These are phyloP conservation scores for Saccharomyces paradoxus DNA, from an alignment of 805 yeast genomes.

Conservation along the genomic window DNA sequence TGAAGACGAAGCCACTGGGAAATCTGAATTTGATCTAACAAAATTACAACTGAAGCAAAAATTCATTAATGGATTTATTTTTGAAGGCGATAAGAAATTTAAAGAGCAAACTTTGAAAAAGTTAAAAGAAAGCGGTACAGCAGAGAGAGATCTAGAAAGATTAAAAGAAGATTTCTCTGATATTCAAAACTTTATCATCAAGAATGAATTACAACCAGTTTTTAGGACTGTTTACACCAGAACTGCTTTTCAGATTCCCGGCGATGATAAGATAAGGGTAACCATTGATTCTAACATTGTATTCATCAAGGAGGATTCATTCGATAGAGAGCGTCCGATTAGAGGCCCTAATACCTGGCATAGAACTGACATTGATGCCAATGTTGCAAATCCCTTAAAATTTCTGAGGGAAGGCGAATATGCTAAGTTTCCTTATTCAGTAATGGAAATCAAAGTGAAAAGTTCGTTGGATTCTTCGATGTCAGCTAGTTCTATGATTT, in stretches of 20 bases:
- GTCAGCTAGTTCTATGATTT: conserved; percentile 18
- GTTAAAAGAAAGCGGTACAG: conserved; percentile 54
- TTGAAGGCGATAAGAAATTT: conserved; percentile 37
- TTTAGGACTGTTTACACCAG: conserved; percentile 81
- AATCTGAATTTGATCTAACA: conserved; percentile 51
- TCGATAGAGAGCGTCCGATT: conserved; percentile 77
- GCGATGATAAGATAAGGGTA: conserved; percentile 86
- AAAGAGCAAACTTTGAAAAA: conserved; percentile 50
- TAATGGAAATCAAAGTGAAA: conserved; percentile 76
- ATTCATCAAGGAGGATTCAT: conserved; percentile 84
- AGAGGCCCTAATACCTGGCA: conserved; percentile 90
- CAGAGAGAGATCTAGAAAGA: conserved; percentile 43
- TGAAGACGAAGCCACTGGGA: conserved; percentile 35
- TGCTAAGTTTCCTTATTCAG: conserved; percentile 74
- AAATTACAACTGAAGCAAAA: conserved; percentile 72
- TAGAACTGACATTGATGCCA: conserved; percentile 79
- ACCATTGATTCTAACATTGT: conserved; percentile 82
- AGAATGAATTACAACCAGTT: conserved; percentile 70
- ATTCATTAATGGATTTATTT: conserved; percentile 64
- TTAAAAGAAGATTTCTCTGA: conserved; percentile 48
- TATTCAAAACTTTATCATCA: conserved; percentile 54
- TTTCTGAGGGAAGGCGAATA: conserved; percentile 80
- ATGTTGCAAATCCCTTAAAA: conserved; percentile 58
- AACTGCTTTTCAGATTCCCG: conserved; percentile 96
- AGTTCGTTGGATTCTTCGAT: conserved; percentile 31